Percentiles rank a stretch among this genome's conserved stretches.
phyloP scores from a whole-genome alignment of 768 basidiomycete species.

The Termitomyces sp. region DNA sequence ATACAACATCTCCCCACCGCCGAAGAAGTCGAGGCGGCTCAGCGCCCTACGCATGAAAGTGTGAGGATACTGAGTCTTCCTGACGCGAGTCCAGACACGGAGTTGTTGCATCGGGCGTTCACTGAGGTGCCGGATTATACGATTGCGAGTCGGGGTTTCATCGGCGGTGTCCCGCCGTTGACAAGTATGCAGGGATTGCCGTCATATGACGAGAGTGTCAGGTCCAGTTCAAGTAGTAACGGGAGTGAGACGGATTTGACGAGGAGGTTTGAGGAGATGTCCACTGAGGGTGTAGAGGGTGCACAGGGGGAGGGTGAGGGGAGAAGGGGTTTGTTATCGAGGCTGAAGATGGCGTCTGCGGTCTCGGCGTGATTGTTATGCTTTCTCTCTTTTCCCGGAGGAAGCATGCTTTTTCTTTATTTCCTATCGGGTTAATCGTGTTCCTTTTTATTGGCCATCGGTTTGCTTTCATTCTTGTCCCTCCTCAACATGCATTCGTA shows the following conservation, averaged over 20 bases:
- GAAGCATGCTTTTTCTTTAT: not conserved
- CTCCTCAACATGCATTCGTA: not conserved
- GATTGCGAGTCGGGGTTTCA: conserved; percentile 79
- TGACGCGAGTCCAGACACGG: conserved; percentile 17
- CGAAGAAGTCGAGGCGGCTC: conserved; percentile 10
- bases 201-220: conserved; percentile 73
- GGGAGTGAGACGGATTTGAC: conserved; percentile 17
- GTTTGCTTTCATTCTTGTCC: not conserved
- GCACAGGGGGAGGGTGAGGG: not conserved
- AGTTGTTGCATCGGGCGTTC: conserved; percentile 55
- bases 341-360: not conserved
- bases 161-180: conserved; percentile 88
- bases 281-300: not conserved
- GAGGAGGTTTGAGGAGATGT: conserved; percentile 12
- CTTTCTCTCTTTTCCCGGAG: no score
- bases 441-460: not conserved
- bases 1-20: not conserved
- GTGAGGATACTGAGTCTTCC: conserved; percentile 12
- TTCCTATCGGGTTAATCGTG: not conserved
- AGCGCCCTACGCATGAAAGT: conserved; percentile 10
- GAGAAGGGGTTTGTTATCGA: not conserved
- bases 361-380: not conserved
- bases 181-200: conserved; percentile 74
- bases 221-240: conserved; percentile 8
- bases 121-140: conserved; percentile 85